Percentiles rank a stretch among this genome's conserved stretches.
These are phyloP conservation scores for Nepenthes alata DNA, from an alignment of 179 eudicot genomes.

Conservation along the genomic window DNA sequence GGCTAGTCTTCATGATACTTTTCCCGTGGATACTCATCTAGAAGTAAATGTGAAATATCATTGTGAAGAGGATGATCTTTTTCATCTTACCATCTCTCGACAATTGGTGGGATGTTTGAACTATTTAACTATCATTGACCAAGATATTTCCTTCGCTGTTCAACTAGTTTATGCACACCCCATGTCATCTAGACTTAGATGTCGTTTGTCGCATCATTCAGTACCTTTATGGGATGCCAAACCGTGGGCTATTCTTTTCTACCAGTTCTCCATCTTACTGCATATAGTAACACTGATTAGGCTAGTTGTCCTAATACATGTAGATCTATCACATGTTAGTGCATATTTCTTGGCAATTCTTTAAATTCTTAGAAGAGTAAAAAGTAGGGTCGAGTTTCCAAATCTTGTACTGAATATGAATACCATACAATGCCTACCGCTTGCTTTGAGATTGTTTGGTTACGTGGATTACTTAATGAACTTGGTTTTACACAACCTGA, in stretches of 20 bases:
- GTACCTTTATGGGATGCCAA: neutral
- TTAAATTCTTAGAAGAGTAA: neutral
- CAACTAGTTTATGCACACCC: neutral
- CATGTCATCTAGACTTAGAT: neutral
- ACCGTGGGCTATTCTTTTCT: neutral
- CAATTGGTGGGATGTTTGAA: neutral
- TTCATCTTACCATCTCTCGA: neutral
- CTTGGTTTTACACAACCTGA: neutral
- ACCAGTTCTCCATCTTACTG: neutral
- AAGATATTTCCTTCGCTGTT: neutral
- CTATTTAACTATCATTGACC: neutral
- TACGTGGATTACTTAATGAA: neutral
- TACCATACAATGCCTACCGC: neutral
- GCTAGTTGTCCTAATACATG: neutral
- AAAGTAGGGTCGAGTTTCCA: neutral
- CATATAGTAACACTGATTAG: neutral
- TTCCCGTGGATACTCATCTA: neutral
- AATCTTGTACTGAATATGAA: neutral
- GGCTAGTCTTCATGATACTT: neutral
- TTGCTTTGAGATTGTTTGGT: neutral
- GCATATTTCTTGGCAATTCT: neutral
- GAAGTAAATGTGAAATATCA: neutral
- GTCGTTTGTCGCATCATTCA: neutral
- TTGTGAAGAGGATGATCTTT: neutral
- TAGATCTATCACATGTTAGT: neutral